Evolutionary conservation across 2,329 filamentous ascomycete genomes (phyloP).

Genomic region (Alternaria conjuncta): DNA sequence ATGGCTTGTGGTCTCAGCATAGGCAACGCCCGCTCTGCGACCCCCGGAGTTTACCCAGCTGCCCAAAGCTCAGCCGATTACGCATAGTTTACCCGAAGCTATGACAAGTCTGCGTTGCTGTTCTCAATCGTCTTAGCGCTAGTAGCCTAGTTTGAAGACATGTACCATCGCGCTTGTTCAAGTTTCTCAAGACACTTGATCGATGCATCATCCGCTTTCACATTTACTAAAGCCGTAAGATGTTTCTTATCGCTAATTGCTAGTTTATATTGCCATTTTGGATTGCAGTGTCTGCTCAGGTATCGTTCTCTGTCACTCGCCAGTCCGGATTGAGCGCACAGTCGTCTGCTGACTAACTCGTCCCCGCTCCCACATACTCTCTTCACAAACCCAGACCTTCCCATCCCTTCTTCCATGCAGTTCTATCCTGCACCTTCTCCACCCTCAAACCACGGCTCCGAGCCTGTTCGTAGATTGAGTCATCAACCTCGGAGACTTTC

Average conservation of each 20-base stretch:
- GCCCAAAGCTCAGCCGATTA: background rate
- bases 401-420: background rate
- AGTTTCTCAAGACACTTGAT: background rate
- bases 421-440: background rate
- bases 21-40: background rate
- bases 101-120: background rate
- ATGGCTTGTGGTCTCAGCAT: background rate
- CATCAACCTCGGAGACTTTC: background rate
- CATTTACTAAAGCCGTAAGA: background rate
- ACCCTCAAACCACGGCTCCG: background rate
- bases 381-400: background rate
- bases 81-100: background rate
- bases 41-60: background rate
- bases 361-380: background rate
- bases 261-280: background rate
- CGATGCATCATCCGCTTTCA: background rate
- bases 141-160: background rate
- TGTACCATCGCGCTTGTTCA: background rate
- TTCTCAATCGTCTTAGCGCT: background rate
- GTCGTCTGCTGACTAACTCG: background rate
- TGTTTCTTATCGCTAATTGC: background rate
- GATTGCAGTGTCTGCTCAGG: background rate
- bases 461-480: background rate
- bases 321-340: background rate
- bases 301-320: background rate